Evolutionary conservation across 495 filamentous ascomycete species (phyloP).

Genomic region (Neurospora sp.): DNA sequence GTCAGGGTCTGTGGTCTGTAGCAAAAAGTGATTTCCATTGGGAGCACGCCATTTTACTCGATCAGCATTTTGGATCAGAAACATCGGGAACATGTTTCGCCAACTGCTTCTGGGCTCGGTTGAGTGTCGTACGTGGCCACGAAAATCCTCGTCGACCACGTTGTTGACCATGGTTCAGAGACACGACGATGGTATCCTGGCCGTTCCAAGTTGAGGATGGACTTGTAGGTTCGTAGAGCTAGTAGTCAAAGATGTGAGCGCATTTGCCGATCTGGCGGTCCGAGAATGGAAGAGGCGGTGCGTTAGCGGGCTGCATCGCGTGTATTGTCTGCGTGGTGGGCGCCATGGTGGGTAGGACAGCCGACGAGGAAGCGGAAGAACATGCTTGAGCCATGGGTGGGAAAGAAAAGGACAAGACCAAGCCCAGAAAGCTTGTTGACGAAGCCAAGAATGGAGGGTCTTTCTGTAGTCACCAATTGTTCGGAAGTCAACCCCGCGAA

Average conservation of each 20-base stretch:
- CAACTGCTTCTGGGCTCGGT: neutral
- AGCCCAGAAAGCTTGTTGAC: neutral
- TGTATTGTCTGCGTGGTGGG: neutral
- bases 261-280: neutral
- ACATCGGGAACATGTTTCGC: neutral
- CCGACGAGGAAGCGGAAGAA: neutral
- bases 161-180: neutral
- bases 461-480: neutral
- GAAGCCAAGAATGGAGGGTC: neutral
- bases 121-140: neutral
- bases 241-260: neutral
- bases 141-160: neutral
- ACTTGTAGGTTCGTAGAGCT: neutral
- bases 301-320: neutral
- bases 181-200: neutral
- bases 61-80: neutral
- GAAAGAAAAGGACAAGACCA: neutral
- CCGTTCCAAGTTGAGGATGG: neutral
- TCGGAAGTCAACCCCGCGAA: neutral
- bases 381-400: neutral
- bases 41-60: too few species aligned
- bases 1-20: neutral
- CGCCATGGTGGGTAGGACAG: neutral
- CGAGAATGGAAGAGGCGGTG: neutral
- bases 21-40: neutral